These are phyloP conservation scores for Climacium dendroides DNA, from an alignment of 225 moss, liverwort and hornwort species.

Conservation along the genomic window DNA sequence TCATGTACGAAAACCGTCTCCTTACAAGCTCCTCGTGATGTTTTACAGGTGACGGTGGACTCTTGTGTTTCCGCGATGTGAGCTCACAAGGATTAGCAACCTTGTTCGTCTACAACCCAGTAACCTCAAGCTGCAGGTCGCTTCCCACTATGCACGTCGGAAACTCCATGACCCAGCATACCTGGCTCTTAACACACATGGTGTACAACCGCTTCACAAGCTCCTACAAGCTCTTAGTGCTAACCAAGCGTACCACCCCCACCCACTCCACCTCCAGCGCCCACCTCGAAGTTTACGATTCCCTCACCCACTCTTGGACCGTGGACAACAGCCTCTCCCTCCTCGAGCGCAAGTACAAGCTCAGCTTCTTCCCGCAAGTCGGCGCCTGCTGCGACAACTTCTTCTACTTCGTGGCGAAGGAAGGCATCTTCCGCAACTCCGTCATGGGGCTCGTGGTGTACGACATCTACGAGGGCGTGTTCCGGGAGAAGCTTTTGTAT, in stretches of 20 bases:
- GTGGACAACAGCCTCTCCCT: constrained; percentile 7
- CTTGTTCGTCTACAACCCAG: constrained; percentile 33
- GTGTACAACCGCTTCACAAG: constrained; percentile 14
- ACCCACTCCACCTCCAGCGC: background rate
- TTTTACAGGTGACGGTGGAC: constrained; percentile 27
- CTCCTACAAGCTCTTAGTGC: constrained; percentile 30
- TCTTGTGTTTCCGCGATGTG: constrained; percentile 37
- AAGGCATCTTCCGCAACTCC: constrained; percentile 15
- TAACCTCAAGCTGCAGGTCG: constrained; percentile 9
- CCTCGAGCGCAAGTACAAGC: constrained; percentile 33
- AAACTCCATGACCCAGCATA: constrained; percentile 24
- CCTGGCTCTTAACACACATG: constrained; percentile 37
- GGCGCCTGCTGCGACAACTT: constrained; percentile 49
- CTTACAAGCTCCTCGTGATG: background rate
- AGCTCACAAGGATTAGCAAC: constrained; percentile 17
- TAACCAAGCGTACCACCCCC: background rate
- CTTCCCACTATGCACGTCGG: constrained; percentile 19
- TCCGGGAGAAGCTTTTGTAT: constrained; percentile 35
- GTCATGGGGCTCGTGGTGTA: constrained; percentile 42
- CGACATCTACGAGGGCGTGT: constrained; percentile 33
- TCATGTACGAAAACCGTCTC: no score
- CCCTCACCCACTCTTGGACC: constrained; percentile 4
- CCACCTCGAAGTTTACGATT: constrained; percentile 41
- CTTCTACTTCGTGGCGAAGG: constrained; percentile 45
- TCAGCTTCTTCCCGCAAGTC: constrained; percentile 24